Evolutionary conservation across 805 yeast genomes (phyloP), one percentile per base, ranked within the genome.

Genomic region (Monosporozyma servazzii): DNA sequence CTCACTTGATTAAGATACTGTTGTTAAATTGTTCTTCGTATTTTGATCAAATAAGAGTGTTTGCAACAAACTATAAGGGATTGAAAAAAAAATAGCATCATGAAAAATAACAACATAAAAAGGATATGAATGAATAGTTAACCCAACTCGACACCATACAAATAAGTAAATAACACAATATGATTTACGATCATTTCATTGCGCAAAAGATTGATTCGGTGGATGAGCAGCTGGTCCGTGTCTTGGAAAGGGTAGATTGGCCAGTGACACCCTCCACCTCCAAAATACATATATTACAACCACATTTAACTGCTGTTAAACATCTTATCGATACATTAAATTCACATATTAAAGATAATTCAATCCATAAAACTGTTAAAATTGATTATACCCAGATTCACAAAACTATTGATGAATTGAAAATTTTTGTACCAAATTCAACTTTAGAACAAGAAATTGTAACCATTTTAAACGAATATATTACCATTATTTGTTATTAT

Each of bases 401-500:
- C 30, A n/a, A 31, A 5, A 29, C 15, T 37, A 37, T 18, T 17
- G 7, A 8, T 7, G 41, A 37, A 8, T 21, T 37, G 10, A 9
- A 11, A 6, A 10, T 2, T 13, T 11, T 20, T 8, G 23, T n/a
- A 9, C 44, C 29, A 15, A 9, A 41, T 10, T 10, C 29, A 5
- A n/a, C 44, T 41, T 41, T 41, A n/a, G 29, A 47, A 30, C 17
- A 11, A n/a, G 25, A 31, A 21, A 31, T 48, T 9, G 10, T 36
- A 48, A 18, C 46, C 31, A 23, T 50, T 27, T 45, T 58, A 21
- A 47, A 43, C 20, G 49, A 54, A 29, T 63, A 60, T 51, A 52
- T 56, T 8, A 37, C 58, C 3, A 49, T 61, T 13, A 42, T 63
- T 9, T 60, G 64, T 45, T 64, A 60, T 45, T 58, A 62, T 47